Conservation (phyloP, 2,329 filamentous ascomycete genomes). For the Tolypocladium guangdongense region DNA sequence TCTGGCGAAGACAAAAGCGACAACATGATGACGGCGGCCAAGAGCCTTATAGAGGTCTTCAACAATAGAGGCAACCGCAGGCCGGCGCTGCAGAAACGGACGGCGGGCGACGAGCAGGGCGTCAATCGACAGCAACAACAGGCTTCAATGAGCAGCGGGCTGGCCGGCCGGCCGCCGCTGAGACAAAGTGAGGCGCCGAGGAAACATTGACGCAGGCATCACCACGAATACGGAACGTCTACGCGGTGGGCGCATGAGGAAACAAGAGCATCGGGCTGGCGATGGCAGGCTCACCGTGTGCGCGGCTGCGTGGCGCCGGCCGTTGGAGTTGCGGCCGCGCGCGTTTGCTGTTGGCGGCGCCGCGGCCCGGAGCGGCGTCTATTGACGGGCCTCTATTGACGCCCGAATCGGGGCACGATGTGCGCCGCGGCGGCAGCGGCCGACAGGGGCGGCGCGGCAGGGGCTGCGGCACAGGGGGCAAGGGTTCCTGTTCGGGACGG, state of each 20-base stretch:
- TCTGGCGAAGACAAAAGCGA: background rate
- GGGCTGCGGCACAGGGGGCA: background rate
- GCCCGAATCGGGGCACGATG: conserved; percentile 18
- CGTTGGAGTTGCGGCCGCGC: background rate
- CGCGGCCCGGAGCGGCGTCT: conserved; percentile 6
- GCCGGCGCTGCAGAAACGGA: background rate
- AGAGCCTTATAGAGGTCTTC: background rate
- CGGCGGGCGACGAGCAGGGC: background rate
- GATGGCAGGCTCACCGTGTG: too few species aligned
- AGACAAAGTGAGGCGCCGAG: too few species aligned
- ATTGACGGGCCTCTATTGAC: conserved; percentile 24
- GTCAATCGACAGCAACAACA: background rate
- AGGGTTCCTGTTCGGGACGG: background rate
- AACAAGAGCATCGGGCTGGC: background rate
- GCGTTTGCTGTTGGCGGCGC: background rate
- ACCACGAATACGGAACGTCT: background rate
- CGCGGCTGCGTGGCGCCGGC: background rate
- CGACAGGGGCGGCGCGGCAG: background rate
- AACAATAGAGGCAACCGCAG: background rate
- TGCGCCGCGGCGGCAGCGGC: background rate
- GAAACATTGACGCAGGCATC: too few species aligned
- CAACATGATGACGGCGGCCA: background rate
- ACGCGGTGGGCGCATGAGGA: background rate
- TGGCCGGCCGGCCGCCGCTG: background rate
- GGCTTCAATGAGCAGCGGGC: background rate